phyloP scores from a whole-genome alignment of 495 filamentous ascomycete species.

The Chaetomidium leptoderma region DNA sequence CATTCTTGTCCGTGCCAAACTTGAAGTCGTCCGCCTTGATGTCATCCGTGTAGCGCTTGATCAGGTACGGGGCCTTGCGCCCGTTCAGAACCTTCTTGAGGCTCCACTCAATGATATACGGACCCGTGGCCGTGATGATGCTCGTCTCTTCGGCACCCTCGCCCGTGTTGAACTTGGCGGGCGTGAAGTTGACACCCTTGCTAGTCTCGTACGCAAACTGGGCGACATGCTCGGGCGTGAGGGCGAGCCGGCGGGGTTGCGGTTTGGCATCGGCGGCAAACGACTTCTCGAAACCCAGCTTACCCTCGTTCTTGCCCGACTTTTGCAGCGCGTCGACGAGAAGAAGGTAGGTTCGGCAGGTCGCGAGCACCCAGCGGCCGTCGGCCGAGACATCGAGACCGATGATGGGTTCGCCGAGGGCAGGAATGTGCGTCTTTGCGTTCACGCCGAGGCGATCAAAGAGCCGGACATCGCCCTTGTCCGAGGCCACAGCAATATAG shows the following conservation, averaged over 20 bases:
- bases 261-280: constrained; percentile 92
- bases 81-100: constrained; percentile 78
- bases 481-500: constrained; percentile 92
- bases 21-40: constrained; percentile 99
- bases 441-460: constrained; percentile 96
- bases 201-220: constrained; percentile 96
- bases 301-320: constrained; percentile 91
- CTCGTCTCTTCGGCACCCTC: constrained; percentile 74
- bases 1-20: constrained; percentile 92
- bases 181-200: constrained; percentile 77
- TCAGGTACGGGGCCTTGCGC: constrained; percentile 81
- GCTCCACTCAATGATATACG: constrained; percentile 96
- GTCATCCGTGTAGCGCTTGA: constrained; percentile 92
- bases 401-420: constrained; percentile 90
- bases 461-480: constrained; percentile 95
- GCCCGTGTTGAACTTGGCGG: constrained; percentile 91
- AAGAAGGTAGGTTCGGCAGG: constrained; percentile 89
- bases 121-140: constrained; percentile 95
- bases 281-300: constrained; percentile 91
- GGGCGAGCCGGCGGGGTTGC: constrained; percentile 81
- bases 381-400: constrained; percentile 92
- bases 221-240: constrained; percentile 85
- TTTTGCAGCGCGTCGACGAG: constrained; percentile 90
- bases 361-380: constrained; percentile 91
- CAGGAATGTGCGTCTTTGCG: constrained; percentile 94